Conservation (phyloP, 805 yeast species). For the Kodamaea jinghongensis region DNA sequence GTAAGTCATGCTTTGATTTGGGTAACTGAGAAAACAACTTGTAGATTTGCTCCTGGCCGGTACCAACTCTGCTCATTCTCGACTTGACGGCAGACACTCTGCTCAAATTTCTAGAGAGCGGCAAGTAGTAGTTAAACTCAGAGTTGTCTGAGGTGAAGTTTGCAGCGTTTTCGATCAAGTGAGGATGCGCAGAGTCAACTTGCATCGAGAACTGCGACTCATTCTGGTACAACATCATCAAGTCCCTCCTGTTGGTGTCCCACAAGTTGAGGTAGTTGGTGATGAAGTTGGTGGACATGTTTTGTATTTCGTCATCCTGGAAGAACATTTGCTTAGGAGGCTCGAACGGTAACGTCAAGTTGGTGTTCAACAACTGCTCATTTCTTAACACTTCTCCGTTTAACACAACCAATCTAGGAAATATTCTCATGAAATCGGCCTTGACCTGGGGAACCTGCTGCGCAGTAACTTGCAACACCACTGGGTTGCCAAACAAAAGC, state of each 20-base stretch:
- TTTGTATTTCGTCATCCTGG: conserved; percentile 70
- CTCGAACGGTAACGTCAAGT: conserved; percentile 55
- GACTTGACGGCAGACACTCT: conserved; percentile 55
- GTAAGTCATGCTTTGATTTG: conserved; percentile 68
- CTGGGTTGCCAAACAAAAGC: conserved; percentile 75
- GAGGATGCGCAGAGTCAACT: conserved; percentile 70
- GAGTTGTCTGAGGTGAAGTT: conserved; percentile 10
- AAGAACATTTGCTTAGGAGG: conserved; percentile 69
- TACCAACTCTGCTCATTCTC: conserved; percentile 55
- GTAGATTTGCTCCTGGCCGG: conserved; percentile 67
- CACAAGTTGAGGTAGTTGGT: conserved; percentile 73
- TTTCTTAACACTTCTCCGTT: conserved; percentile 80
- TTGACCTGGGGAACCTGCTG: conserved; percentile 43
- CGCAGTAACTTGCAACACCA: conserved; percentile 35
- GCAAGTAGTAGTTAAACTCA: conserved; percentile 63
- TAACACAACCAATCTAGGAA: conserved; percentile 77
- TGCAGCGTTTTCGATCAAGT: conserved; percentile 19
- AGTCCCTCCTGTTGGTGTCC: conserved; percentile 74
- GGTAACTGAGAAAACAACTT: conserved; percentile 69
- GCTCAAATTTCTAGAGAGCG: conserved; percentile 73
- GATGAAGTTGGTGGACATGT: conserved; percentile 72
- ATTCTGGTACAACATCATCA: conserved; percentile 71
- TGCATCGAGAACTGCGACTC: conserved; percentile 84
- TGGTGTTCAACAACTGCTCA: conserved; percentile 53
- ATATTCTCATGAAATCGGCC: conserved; percentile 61